Base-by-base conservation (phyloP, 2,329 filamentous ascomycete species). In the Calonectria henricotiae region DNA sequence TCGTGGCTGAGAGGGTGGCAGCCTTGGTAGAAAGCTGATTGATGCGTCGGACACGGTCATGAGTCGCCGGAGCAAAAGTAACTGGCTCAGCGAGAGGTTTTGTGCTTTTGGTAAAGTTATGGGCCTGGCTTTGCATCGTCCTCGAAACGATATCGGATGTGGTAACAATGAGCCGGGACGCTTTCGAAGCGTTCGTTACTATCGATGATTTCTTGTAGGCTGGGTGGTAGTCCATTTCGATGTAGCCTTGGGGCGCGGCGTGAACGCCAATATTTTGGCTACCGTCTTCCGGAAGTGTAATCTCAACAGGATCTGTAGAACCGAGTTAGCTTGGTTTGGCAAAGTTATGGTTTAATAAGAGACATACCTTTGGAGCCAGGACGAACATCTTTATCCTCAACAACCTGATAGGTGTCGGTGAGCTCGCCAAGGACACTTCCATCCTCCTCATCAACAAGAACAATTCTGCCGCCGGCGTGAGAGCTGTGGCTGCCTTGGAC, bases 391-490 rank as follows among this genome's bases (percentile, higher is more conserved):
- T 89, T 86, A 74, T 95, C 90, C 79, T 98, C 95, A 17, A 96
- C 87, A 20, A 98, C 89, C 74, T 95, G 87, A 78, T 94, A 96
- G 20, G 92, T 93, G 68, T 96, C 93, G 68, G 93, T 91, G 71
- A 99, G 85, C 84, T 99, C 96, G 54, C 96, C 96, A 32, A 99
- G 93, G 9, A 99, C 93, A 76, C 94, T 97, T 63, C 96, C 96
- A 83, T 99, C 93, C 80, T 98, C 96, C 82, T 99, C 96, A 79
- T 99, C 95, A 17, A 99, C 87, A 11, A 99, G 88, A 5, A 99
- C 96, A 76, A 98, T 96, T 81, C 96, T 91, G 17, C 95, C 94
- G 41, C 77, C 80, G 17, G 70, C 32, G 35, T 78, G 67, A 4
- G 86, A 85, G 77, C 89, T 91, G 63, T 88, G 86, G 76, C 88